These are phyloP conservation scores for Canavalia gladiata DNA, from an alignment of 306 rosid genomes.

Conservation along the genomic window DNA sequence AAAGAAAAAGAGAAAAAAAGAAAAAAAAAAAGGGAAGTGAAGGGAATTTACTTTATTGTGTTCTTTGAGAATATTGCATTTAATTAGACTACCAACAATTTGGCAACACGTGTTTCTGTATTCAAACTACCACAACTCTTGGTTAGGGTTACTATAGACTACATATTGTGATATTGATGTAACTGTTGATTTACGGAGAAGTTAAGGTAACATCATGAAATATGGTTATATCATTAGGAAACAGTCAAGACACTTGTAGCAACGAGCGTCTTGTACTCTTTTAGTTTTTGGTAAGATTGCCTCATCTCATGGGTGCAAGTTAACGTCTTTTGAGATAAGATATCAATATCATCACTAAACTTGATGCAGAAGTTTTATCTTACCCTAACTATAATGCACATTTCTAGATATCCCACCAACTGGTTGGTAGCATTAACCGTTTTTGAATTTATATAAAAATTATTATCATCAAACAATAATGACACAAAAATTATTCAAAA, in stretches of 20 bases:
- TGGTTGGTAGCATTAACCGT: constrained; percentile 33
- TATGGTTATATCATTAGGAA: constrained; percentile 48
- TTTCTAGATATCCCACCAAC: constrained; percentile 40
- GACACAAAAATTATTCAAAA: too few species aligned
- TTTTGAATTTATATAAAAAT: not conserved
- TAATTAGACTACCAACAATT: constrained; percentile 25
- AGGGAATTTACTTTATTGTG: constrained; percentile 41
- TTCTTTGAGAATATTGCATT: constrained; percentile 15
- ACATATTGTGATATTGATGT: not conserved
- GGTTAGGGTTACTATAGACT: not conserved
- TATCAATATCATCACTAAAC: constrained; percentile 39
- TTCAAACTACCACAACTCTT: not conserved
- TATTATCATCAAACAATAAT: too few species aligned
- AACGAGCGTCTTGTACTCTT: constrained; percentile 34
- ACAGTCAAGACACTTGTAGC: constrained; percentile 58
- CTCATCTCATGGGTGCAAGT: constrained; percentile 12
- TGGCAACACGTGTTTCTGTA: constrained; percentile 45
- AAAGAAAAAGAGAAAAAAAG: constrained; percentile 28
- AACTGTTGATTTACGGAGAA: constrained; percentile 57
- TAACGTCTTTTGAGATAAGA: not conserved
- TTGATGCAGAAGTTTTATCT: constrained; percentile 45
- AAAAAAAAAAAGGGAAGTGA: constrained; percentile 31
- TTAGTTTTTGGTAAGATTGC: constrained; percentile 28
- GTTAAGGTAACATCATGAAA: constrained; percentile 55
- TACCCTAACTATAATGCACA: not conserved